phyloP scores from a whole-genome alignment of 352 stramenopile genomes.

The Pythium apleroticum region DNA sequence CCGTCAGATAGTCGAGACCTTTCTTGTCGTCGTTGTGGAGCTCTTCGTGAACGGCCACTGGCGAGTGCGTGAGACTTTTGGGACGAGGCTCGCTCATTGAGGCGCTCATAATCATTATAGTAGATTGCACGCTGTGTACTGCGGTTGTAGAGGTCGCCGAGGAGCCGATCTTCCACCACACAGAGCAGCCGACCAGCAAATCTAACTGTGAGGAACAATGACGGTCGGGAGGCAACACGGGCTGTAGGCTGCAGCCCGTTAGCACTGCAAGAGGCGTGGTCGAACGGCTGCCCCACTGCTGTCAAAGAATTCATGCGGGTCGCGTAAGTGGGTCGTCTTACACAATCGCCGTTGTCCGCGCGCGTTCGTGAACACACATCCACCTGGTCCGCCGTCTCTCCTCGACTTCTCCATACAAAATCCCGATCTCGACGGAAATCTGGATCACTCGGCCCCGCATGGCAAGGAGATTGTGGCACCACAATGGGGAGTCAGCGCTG shows the following conservation, averaged over 20 bases:
- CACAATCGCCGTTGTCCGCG: neutral
- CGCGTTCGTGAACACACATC: neutral
- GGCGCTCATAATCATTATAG: neutral
- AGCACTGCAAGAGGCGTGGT: neutral
- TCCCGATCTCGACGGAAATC: neutral
- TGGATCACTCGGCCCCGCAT: neutral
- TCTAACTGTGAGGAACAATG: neutral
- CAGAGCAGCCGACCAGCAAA: too few species aligned
- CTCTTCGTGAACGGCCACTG: neutral
- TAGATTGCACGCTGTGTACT: too few species aligned
- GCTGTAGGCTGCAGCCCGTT: too few species aligned
- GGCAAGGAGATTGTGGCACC: neutral
- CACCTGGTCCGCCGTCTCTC: constrained; percentile 1
- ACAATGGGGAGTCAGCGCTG: too few species aligned
- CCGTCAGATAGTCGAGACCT: neutral
- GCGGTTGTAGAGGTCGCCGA: too few species aligned
- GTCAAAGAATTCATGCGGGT: neutral
- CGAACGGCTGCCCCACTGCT: neutral
- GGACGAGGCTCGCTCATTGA: neutral
- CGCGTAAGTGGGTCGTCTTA: neutral
- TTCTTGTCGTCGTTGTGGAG: neutral
- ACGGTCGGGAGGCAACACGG: too few species aligned
- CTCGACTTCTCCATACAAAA: neutral
- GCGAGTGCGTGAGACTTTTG: neutral
- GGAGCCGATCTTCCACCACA: too few species aligned